A percentile compares a stretch with the other conserved stretches of the same genome.
Conservation (phyloP, 1,284 basidiomycete species). For the Veloboletus limbatus region DNA sequence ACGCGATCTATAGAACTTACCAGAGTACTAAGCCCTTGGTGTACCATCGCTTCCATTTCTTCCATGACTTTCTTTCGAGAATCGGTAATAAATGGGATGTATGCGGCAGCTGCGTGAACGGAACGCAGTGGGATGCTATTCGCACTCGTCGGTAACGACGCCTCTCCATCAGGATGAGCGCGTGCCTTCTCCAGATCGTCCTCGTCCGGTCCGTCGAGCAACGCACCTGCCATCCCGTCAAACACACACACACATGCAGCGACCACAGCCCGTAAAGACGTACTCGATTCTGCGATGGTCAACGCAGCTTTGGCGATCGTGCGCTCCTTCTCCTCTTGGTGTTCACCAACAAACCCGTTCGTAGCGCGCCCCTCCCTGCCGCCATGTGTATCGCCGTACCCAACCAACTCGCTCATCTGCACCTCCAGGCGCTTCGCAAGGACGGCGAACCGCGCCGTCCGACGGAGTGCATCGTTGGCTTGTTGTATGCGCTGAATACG, state of each 20-base stretch:
- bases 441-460: constrained; percentile 79
- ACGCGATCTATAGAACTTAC: constrained; percentile 43
- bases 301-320: constrained; percentile 87
- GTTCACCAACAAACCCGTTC: constrained; percentile 36
- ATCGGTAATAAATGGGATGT: constrained; percentile 70
- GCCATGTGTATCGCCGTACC: no score
- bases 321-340: constrained; percentile 79
- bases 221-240: constrained; percentile 15
- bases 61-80: constrained; percentile 66
- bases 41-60: constrained; percentile 88
- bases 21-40: constrained; percentile 69
- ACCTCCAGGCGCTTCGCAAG: constrained; percentile 75
- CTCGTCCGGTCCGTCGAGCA: constrained; percentile 30
- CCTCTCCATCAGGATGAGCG: constrained; percentile 9
- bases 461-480: constrained; percentile 78
- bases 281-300: constrained; percentile 85
- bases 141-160: constrained; percentile 2
- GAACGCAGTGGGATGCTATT: constrained; percentile 57
- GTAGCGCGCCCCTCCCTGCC: constrained; percentile 27
- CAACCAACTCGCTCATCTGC: constrained; percentile 71
- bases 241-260: neutral
- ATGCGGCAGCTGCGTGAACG: constrained; percentile 65
- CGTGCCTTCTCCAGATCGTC: constrained; percentile 1
- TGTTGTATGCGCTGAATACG: constrained; percentile 76
- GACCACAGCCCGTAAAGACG: constrained; percentile 43